Evolutionary conservation across 192 early-diverging fungal species (phyloP).

Genomic region (Mortierella claussenii): DNA sequence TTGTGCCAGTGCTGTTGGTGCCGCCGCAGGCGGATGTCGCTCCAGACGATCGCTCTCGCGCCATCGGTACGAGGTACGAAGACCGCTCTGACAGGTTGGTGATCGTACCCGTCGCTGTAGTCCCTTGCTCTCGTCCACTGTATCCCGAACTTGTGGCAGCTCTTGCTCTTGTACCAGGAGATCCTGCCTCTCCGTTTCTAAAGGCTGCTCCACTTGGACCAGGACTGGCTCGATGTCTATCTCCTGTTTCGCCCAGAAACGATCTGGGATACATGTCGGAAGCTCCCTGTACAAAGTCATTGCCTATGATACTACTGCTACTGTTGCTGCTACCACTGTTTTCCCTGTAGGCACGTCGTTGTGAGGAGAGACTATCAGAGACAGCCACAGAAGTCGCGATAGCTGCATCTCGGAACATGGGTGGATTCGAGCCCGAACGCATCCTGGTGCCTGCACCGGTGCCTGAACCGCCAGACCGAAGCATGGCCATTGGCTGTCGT

Average conservation of each 20-base stretch:
- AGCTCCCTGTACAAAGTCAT: neutral
- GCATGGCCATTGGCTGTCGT: slow-evolving; percentile 1
- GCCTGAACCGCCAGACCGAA: slow-evolving; percentile 10
- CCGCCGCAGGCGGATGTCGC: neutral
- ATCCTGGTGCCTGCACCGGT: slow-evolving; percentile 1
- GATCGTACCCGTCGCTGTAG: neutral
- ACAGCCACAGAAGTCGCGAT: neutral
- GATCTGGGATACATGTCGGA: slow-evolving; percentile 4
- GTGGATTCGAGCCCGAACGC: slow-evolving; percentile 39
- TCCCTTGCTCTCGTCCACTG: neutral
- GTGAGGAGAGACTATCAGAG: slow-evolving; percentile 9
- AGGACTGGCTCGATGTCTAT: slow-evolving; percentile 7
- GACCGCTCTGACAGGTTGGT: slow-evolving; percentile 2
- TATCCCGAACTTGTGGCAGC: slow-evolving; percentile 22
- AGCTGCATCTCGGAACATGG: slow-evolving; percentile 2
- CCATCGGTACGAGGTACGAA: neutral
- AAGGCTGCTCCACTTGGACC: neutral
- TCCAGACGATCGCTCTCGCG: slow-evolving; percentile 6
- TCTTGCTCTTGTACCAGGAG: slow-evolving; percentile 15
- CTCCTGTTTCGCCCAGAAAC: neutral
- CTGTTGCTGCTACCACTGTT: slow-evolving; percentile 10
- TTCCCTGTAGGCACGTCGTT: slow-evolving; percentile 8
- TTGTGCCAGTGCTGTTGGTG: neutral
- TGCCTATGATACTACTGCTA: slow-evolving; percentile 1
- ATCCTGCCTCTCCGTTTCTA: neutral